Evolutionary conservation across 1,284 basidiomycete species (phyloP).

Genomic region (Trichosporon sp.): DNA sequence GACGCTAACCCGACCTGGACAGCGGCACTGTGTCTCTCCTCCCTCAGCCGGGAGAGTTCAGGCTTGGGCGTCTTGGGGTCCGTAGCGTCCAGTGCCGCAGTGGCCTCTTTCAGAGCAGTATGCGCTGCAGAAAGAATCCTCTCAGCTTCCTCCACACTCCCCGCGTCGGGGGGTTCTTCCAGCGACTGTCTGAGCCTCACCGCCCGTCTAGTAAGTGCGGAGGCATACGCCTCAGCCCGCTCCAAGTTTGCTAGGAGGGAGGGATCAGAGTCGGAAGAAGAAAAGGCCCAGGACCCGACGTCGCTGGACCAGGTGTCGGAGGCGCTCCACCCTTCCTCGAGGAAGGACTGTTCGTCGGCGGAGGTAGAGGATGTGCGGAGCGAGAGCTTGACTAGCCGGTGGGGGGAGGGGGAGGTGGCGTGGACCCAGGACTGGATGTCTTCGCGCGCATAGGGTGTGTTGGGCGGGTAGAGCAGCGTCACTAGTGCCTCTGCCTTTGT

Average conservation of each 20-base stretch:
- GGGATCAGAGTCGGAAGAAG: neutral
- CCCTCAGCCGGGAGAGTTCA: neutral
- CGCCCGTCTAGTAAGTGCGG: neutral
- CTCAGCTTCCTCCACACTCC: neutral
- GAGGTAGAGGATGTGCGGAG: neutral
- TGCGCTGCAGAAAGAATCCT: neutral
- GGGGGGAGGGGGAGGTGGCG: neutral
- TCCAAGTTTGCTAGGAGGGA: neutral
- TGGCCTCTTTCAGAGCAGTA: neutral
- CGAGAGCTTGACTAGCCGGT: neutral
- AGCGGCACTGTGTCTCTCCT: neutral
- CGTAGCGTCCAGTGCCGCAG: neutral
- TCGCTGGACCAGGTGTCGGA: neutral
- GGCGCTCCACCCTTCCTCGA: neutral
- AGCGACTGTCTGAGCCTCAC: neutral
- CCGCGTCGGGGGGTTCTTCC: neutral
- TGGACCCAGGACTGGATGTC: neutral
- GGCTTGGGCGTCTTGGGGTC: neutral
- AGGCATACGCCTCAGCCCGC: neutral
- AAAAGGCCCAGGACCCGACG: neutral
- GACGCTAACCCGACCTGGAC: neutral
- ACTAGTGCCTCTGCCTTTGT: too few relatives aligned
- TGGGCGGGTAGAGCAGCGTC: neutral
- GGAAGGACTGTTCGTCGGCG: too few relatives aligned
- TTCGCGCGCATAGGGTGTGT: neutral